These are phyloP conservation scores for Cryptococcus sp. DNA, from an alignment of 1,284 basidiomycete genomes.

Conservation along the genomic window DNA sequence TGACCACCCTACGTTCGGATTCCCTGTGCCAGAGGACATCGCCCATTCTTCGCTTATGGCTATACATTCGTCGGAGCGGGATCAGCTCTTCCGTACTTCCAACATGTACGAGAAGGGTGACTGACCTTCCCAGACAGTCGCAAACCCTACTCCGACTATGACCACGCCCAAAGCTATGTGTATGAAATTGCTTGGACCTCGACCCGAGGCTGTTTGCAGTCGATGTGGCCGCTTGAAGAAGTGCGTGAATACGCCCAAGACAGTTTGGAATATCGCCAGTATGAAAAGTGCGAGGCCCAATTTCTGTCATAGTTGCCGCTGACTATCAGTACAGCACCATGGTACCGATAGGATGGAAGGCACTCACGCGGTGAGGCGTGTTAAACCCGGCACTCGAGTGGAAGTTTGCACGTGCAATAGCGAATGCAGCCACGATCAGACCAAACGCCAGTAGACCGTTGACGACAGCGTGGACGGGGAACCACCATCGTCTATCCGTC, in stretches of 20 bases:
- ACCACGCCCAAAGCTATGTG: slow-evolving; percentile 38
- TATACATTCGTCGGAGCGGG: not conserved
- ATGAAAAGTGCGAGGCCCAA: slow-evolving; percentile 64
- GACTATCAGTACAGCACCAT: no score
- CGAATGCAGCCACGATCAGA: slow-evolving; percentile 59
- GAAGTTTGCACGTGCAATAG: slow-evolving; percentile 25
- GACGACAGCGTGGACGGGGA: slow-evolving; percentile 59
- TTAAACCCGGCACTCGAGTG: slow-evolving; percentile 14
- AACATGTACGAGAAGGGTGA: not conserved
- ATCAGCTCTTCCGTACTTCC: not conserved
- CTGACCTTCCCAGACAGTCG: slow-evolving; percentile 37
- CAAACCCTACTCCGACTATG: slow-evolving; percentile 35
- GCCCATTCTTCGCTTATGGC: slow-evolving; percentile 37
- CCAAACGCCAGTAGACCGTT: slow-evolving; percentile 61
- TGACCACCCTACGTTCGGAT: slow-evolving; percentile 25
- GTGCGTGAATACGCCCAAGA: slow-evolving; percentile 64
- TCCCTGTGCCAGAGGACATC: slow-evolving; percentile 23
- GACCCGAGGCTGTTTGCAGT: slow-evolving; percentile 27
- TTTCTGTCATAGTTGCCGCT: slow-evolving; percentile 49
- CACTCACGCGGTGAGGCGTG: slow-evolving; percentile 31
- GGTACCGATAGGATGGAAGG: not conserved
- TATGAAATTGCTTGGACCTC: slow-evolving; percentile 38
- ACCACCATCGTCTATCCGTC: slow-evolving; percentile 59
- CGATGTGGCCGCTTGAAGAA: slow-evolving; percentile 35
- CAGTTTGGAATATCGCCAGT: slow-evolving; percentile 63